Percentiles rank a stretch among this genome's conserved stretches.
phyloP scores from a whole-genome alignment of 192 early-diverging fungal genomes.

The Dissophora globulifera region DNA sequence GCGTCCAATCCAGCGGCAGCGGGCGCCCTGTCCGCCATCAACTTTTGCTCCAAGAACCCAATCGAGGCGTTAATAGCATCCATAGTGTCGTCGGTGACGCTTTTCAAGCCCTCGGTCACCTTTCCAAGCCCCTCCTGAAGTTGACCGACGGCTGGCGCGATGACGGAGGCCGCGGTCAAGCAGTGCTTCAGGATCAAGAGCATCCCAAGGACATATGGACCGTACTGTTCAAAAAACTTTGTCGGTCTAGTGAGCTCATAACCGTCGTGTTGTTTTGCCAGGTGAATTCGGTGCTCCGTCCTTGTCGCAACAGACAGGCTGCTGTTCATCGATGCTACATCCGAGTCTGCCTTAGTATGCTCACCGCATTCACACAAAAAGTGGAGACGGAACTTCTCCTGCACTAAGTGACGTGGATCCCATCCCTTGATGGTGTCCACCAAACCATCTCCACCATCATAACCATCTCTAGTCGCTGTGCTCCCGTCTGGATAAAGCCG shows the following conservation, averaged over 20 bases:
- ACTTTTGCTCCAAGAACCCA: conserved; percentile 1
- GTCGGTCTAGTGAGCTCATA: conserved; percentile 6
- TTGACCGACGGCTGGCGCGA: background rate
- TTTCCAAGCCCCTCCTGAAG: background rate
- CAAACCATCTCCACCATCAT: background rate
- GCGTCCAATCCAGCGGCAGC: background rate
- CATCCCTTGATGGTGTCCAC: background rate
- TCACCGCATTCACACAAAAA: conserved; percentile 23
- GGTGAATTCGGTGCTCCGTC: conserved; percentile 6
- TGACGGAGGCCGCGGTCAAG: background rate
- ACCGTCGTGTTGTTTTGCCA: conserved; percentile 11
- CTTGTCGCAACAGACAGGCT: background rate
- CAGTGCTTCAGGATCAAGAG: conserved; percentile 11
- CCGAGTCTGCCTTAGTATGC: background rate
- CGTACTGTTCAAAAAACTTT: conserved; percentile 18
- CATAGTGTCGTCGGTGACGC: background rate
- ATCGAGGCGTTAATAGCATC: background rate
- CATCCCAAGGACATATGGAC: conserved; percentile 11
- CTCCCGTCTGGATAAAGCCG: background rate
- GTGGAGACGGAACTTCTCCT: conserved; percentile 5
- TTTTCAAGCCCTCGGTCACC: background rate
- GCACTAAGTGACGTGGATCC: background rate
- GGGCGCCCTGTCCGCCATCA: background rate
- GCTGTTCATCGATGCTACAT: background rate
- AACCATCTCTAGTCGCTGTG: background rate